Evolutionary conservation across 257 asterid species (phyloP).

Genomic region (Anisodus acutangulus): DNA sequence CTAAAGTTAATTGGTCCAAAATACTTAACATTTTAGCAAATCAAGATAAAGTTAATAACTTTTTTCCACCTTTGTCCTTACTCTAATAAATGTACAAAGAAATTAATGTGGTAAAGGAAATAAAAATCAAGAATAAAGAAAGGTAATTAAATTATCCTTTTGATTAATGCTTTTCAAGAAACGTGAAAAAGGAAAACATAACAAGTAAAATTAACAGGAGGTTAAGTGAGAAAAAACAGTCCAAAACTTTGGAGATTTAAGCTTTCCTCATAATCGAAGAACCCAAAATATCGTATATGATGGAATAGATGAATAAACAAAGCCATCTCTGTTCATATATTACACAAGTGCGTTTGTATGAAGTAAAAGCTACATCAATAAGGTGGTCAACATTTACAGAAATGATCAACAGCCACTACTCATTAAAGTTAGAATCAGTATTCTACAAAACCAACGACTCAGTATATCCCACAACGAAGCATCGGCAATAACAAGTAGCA

Average conservation of each 20-base stretch:
- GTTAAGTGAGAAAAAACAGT: no score
- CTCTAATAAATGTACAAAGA: no score
- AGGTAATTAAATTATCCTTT: no score
- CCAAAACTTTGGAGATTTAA: neutral
- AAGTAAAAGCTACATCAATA: neutral
- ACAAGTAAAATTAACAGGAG: no score
- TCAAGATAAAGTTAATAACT: no score
- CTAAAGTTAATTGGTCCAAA: no score
- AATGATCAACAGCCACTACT: neutral
- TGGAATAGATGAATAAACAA: slow-evolving; percentile 4
- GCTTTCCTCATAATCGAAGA: neutral
- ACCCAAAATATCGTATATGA: neutral
- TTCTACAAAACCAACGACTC: slow-evolving; percentile 9
- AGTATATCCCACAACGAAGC: neutral
- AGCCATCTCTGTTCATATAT: neutral
- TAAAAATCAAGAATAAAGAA: no score
- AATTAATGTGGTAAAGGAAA: no score
- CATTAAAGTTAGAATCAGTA: slow-evolving; percentile 8
- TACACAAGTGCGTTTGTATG: neutral
- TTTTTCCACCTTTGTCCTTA: no score
- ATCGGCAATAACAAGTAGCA: neutral
- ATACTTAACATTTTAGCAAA: no score
- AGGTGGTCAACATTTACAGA: neutral
- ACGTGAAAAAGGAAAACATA: no score
- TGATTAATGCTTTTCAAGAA: no score